These are phyloP conservation scores for Trichoderma cornu-damae DNA, from an alignment of 2,329 filamentous ascomycete species.

Conservation along the genomic window DNA sequence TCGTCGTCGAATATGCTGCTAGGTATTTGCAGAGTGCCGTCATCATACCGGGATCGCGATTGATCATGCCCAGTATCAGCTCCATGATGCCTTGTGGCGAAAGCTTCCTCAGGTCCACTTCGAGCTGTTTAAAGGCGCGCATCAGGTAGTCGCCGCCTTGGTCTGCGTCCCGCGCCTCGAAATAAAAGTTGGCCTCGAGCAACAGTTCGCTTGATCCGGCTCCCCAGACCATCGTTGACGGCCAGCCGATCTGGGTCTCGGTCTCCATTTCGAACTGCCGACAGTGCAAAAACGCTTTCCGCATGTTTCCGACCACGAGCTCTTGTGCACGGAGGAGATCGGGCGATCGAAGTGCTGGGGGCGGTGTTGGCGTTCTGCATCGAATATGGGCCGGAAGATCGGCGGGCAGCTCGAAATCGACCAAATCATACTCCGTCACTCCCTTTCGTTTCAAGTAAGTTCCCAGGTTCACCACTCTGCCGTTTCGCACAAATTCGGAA, in stretches of 20 bases:
- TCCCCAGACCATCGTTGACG: slow-evolving; percentile 41
- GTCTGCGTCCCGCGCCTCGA: slow-evolving; percentile 38
- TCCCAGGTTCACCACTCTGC: slow-evolving; percentile 47
- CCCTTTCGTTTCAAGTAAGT: slow-evolving; percentile 51
- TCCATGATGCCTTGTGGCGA: slow-evolving; percentile 42
- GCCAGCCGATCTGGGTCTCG: slow-evolving; percentile 37
- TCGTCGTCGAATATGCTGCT: slow-evolving; percentile 40
- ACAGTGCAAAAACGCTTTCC: slow-evolving; percentile 42
- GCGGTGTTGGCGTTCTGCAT: slow-evolving; percentile 43
- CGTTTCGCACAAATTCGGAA: slow-evolving; percentile 49
- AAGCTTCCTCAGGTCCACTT: slow-evolving; percentile 39
- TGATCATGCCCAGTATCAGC: slow-evolving; percentile 40
- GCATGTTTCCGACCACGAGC: slow-evolving; percentile 40
- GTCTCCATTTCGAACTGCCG: slow-evolving; percentile 40
- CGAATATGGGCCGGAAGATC: slow-evolving; percentile 41
- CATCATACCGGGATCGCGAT: slow-evolving; percentile 41
- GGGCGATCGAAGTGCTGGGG: slow-evolving; percentile 39
- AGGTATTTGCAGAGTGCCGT: slow-evolving; percentile 44
- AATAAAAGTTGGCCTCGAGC: slow-evolving; percentile 41
- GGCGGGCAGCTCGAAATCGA: slow-evolving; percentile 41
- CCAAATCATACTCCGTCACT: slow-evolving; percentile 48
- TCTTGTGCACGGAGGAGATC: slow-evolving; percentile 43
- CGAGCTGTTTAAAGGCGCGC: slow-evolving; percentile 41
- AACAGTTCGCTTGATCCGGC: slow-evolving; percentile 41
- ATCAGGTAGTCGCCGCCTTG: slow-evolving; percentile 38